Base-by-base conservation (phyloP, 179 eudicot genomes). In the Nepenthes alata region DNA sequence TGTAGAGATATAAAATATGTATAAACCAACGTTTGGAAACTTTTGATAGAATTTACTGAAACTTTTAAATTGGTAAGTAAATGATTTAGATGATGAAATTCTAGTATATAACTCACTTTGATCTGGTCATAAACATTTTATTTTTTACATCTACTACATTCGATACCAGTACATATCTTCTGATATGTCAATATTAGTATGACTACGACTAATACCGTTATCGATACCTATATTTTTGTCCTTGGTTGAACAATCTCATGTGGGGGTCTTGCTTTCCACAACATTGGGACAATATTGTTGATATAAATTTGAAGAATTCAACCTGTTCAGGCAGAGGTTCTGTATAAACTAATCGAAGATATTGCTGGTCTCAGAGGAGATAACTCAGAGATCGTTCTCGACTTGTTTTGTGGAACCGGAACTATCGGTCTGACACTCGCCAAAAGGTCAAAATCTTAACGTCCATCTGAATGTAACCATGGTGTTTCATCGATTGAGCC, bases 351-450 rank as follows among this genome's bases (percentile, higher is more conserved):
- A 60, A 81, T 93, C 16, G 96, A 89, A 80, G 93, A 93, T 39
- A 84, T 77, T 67, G 85, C 95, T 63, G 76, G 76, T 80, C 88
- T 93, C 55, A 85, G 34, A 78, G 96, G 98, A 70, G 96, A 93
- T 69, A 89, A 85, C 53, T 81, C 95, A 25, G 98, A 93, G 81
- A 75, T 86, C 48, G 83, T 93, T 71, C 83, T 93, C 58, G 98
- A 93, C 75, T 72, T 93, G 57, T 93, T 93, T 63, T 93, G 96
- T 75, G 96, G 98, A 70, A 93, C 98, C 4, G 98, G 98, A 67
- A 93, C 98, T 59, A 93, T 93, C 53, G 98, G 98, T 16, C 78
- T 91, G 64, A 80, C 98, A 64, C 88, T 91, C 44, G 98, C 98
- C 54, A 89, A 68, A 77, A 86, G 82, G 96, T 89, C 61, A 5